Base-by-base conservation (phyloP, 768 basidiomycete genomes). In the Mycena vulgaris region DNA sequence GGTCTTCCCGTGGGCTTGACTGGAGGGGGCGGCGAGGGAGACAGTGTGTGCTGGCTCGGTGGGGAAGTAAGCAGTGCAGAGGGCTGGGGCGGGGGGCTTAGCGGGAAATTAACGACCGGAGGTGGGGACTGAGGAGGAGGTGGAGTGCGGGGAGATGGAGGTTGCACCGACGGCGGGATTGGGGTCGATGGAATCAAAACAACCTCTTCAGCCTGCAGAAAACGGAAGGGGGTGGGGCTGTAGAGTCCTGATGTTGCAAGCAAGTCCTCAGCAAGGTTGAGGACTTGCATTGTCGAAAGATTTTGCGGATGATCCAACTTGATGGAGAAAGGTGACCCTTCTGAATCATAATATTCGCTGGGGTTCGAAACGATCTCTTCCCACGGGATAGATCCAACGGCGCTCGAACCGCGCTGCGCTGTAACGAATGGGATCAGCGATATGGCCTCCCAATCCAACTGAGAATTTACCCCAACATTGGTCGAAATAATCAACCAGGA, bases 221-320 rank as follows among this genome's bases (percentile, higher is more conserved):
- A 63, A 17, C 21, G 52, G n/a, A 63, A 63, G 2, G 51, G 63
- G 4, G 28, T 33, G 21, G 52, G 28, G n/a, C 28, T 55, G 13
- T 16, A 28, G 11, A 1, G 53, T 53, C 10, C 14, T 16, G 39
- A 39, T 8, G 9, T 10, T 3, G 14, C 10, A 39, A 39, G 39
- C 14, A 39, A 39, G 39, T 39, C 39, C 39, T 63, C 7, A 14
- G 27, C 37, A 4, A 53, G 37, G 23, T 28, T 51, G 19, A 63
- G 3, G n/a, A 52, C 51, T 42, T 63, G 35, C n/a, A 63, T 25
- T 4, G 48, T 53, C 4, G 62, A 63, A 23, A 63, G 14, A 40
- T 63, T 63, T 21, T 63, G 62, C 8, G 62, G 62, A 19, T 63
- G 62, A 31, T 51, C 51, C 49, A 63, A 31, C 14, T 37, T 63